Evolutionary conservation across 768 basidiomycete genomes (phyloP), one percentile per base, ranked within the genome.

Genomic region (Gyrodon lividus): DNA sequence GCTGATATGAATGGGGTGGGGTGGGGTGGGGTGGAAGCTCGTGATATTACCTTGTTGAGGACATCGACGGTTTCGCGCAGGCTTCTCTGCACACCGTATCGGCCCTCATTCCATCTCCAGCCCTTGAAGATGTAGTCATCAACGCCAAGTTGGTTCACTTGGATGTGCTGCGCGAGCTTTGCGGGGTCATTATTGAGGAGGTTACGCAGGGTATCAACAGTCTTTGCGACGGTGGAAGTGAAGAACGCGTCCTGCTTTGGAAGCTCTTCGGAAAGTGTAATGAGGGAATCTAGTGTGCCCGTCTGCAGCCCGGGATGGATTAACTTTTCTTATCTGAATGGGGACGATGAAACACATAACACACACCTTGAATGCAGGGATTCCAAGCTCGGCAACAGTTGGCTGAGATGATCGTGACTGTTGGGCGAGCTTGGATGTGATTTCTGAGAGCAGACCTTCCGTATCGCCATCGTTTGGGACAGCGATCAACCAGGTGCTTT

Each of bases 61-160:
- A 79, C 76, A 58, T 98, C 95, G 16, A 92, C 80, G 55, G 96
- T 81, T 48, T 98, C 97, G 43, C 78, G 77, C 34, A 98, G 76
- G 54, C 88, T 81, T 59, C 84, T 82, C 65, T 94, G 89, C 20
- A 84, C 77, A 43, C 89, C 87, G 71, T 95, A 99, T 56, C 96
- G 82, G 19, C 91, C 85, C 62, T 87, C 85, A 63, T 98, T 95
- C 97, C 97, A 99, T 60, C 77, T 81, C 95, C 95, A 99, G 5
- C 77, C 78, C 3, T 73, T 71, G n/a, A 95, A 66, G 13, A 95
- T 70, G 65, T 94, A 94, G 49, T 83, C 80, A 51, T 96, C 91
- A 6, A 89, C 81, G 26, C 75, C 79, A 52, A 80, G 75, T 63
- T 96, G 93, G 58, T 96, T 86, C 17, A 95, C 82, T 33, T 87